phyloP scores from a whole-genome alignment of 371 early-diverging fungal genomes.

The Mucor sp. region DNA sequence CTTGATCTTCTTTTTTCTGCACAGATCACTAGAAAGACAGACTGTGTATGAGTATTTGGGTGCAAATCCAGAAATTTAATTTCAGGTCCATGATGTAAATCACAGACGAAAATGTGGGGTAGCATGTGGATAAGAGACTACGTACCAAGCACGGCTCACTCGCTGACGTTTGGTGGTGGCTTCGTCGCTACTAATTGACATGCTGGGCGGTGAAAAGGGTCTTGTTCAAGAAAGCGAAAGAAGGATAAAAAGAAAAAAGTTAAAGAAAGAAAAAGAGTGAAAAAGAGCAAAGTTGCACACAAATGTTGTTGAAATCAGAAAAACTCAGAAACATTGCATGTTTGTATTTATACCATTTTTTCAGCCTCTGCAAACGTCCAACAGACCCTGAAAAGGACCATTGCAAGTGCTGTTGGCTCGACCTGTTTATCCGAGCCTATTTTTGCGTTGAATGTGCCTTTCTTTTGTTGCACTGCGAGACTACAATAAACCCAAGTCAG shows the following conservation, averaged over 20 bases:
- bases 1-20: constrained; percentile 66
- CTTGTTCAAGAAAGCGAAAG: neutral
- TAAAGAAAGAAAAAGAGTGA: neutral
- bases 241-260: neutral
- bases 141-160: constrained; percentile 55
- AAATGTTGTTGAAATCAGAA: neutral
- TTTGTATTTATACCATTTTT: neutral
- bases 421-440: neutral
- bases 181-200: constrained; percentile 21
- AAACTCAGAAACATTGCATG: neutral
- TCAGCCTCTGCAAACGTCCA: neutral
- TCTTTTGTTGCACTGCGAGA: neutral
- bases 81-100: neutral
- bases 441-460: neutral
- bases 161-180: constrained; percentile 29
- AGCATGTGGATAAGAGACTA: neutral
- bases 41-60: neutral
- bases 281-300: neutral
- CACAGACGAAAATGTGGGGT: neutral
- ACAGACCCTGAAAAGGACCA: neutral
- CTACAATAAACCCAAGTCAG: neutral
- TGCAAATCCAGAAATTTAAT: neutral
- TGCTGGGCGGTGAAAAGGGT: neutral
- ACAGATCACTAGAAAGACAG: constrained; percentile 44
- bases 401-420: neutral